Percentiles rank a stretch among this genome's conserved stretches.
Conservation (phyloP, 1,139 yeast genomes). For the Hansenula sp. region DNA sequence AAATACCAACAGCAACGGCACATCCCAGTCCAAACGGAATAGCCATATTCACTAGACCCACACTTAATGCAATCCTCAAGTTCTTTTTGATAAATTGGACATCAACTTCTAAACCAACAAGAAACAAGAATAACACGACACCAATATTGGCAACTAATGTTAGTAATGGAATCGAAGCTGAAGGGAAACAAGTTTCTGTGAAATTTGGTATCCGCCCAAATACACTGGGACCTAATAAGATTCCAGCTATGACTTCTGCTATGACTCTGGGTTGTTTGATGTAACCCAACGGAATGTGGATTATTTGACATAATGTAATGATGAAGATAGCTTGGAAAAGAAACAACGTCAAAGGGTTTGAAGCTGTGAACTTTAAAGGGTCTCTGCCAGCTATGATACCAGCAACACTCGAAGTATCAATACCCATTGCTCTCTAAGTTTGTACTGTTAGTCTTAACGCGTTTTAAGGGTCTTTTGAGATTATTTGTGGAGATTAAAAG, state of each 20-base stretch:
- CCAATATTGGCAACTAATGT: conserved; percentile 71
- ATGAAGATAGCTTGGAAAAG: conserved; percentile 59
- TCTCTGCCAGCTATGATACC: conserved; percentile 71
- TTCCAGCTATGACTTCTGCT: conserved; percentile 75
- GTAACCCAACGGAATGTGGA: conserved; percentile 55
- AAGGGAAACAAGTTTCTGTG: conserved; percentile 60
- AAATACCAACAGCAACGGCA: conserved; percentile 63
- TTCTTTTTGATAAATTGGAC: conserved; percentile 57
- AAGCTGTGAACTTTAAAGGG: conserved; percentile 55
- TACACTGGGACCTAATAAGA: conserved; percentile 64
- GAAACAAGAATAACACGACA: conserved; percentile 65
- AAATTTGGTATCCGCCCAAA: conserved; percentile 69
- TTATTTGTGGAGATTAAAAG: too few relatives aligned
- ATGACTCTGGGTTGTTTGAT: conserved; percentile 74
- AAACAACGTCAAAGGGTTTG: conserved; percentile 57
- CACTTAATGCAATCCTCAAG: conserved; percentile 55
- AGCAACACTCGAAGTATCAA: conserved; percentile 35
- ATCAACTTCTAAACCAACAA: conserved; percentile 78
- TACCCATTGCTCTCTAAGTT: conserved; percentile 6
- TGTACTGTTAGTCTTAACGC: too few relatives aligned
- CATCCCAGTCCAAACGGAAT: conserved; percentile 79
- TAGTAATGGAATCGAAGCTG: conserved; percentile 56
- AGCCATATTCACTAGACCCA: conserved; percentile 68
- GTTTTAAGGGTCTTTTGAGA: too few relatives aligned
- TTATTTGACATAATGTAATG: conserved; percentile 46